Evolutionary conservation across 2,329 filamentous ascomycete genomes (phyloP), one percentile per base, ranked within the genome.

Genomic region (Arthrinium puccinioides): DNA sequence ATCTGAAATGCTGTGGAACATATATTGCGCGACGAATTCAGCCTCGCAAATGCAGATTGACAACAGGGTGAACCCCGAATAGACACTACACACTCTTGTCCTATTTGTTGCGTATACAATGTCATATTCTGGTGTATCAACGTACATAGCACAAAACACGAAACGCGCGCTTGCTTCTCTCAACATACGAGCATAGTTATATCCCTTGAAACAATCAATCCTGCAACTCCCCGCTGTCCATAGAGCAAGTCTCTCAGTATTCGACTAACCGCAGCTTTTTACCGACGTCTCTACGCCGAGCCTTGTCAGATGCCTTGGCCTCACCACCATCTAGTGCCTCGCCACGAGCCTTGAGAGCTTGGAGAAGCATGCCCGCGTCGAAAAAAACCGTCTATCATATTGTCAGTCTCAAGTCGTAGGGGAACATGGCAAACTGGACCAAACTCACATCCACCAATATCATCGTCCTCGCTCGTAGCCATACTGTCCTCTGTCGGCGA

Each of bases 341-440:
- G 13, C 74, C 72, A 35, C 82, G 75, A 3, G 82, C 82, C 56
- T 89, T 89, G 40, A 95, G 76, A 2, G 88, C 87, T 58, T 94
- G 86, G 18, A 92, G 70, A 5, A 96, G 75, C 87, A 96, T 94
- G 11, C 90, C 90, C 1, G 90, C 88, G 57, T 97, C 90, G 63
- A 97, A 97, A 70, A n/a, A 97, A 96, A 21, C 90, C 90, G 69
- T 96, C 89, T 95, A 55, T 11, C 37, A 23, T n/a, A 11, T 20
- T 6, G 35, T 46, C 13, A 48, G 44, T 14, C 50, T 8, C 11
- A 10, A 9, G 8, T 13, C n/a, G 15, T 9, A 20, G 20, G 21
- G 20, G 25, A 16, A 16, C 38, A 39, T n/a, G 25, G 19, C 11
- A 40, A 40, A 31, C 8, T 31, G 28, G 38, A 41, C 33, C 30